Evolutionary conservation across 148 eudicot genomes (phyloP).

Genomic region (Camellia granthamiana): DNA sequence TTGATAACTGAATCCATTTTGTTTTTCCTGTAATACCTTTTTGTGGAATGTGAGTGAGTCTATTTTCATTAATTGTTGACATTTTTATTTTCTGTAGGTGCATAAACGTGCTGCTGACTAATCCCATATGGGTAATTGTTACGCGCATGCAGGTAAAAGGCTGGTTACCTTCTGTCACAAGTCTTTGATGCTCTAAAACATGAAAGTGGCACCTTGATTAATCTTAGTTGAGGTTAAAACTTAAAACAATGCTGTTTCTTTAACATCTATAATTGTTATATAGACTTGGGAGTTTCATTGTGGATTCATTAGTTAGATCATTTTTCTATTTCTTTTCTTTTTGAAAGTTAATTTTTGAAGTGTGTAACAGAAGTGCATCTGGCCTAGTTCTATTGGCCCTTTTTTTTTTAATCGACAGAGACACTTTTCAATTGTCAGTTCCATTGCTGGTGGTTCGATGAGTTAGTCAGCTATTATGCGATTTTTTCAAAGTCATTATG

Average conservation of each 20-base stretch:
- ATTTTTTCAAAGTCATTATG: neutral
- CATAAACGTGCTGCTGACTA: conserved; percentile 89
- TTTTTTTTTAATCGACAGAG: neutral
- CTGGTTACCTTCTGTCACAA: neutral
- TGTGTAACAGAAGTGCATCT: neutral
- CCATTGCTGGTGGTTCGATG: neutral
- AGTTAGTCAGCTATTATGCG: neutral
- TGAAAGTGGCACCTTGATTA: neutral
- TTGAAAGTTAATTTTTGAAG: neutral
- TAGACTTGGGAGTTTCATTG: neutral
- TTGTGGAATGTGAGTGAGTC: neutral
- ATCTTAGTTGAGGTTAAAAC: neutral
- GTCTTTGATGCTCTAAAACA: conserved; percentile 9
- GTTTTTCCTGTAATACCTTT: neutral
- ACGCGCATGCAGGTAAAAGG: conserved; percentile 92
- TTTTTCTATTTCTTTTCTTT: neutral
- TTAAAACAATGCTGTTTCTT: neutral
- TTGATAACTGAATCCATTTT: no score
- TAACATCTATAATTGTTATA: neutral
- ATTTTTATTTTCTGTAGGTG: conserved; percentile 45
- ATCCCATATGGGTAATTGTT: conserved; percentile 97
- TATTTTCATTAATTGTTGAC: neutral
- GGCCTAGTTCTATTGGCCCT: neutral
- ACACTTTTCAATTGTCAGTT: neutral
- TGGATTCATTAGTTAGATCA: neutral